Evolutionary conservation across 495 filamentous ascomycete genomes (phyloP).

Genomic region (Neurospora sp.): DNA sequence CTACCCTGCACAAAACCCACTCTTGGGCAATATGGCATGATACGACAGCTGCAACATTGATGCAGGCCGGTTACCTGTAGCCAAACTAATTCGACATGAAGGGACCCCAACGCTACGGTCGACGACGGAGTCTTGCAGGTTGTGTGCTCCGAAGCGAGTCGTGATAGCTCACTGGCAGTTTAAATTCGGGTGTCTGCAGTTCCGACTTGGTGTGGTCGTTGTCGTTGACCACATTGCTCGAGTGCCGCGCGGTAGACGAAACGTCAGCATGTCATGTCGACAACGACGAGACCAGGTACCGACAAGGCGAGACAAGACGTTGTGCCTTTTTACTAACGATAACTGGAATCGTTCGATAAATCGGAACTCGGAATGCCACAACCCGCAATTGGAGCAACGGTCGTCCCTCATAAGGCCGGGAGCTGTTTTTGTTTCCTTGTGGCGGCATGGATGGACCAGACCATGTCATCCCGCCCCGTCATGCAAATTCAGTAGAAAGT

Average conservation of each 20-base stretch:
- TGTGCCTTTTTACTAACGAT: neutral
- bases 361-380: neutral
- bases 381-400: neutral
- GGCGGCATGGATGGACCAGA: neutral
- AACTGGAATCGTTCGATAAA: neutral
- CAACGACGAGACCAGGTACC: neutral
- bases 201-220: neutral
- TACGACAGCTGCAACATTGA: conserved; percentile 7
- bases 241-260: neutral
- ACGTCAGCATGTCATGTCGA: neutral
- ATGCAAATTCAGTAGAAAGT: neutral
- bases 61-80: conserved; percentile 1
- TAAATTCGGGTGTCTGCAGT: neutral
- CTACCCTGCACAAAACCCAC: neutral
- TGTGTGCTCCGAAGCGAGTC: neutral
- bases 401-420: neutral
- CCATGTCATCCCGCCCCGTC: neutral
- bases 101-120: neutral
- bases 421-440: neutral
- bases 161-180: neutral
- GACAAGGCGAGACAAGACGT: neutral
- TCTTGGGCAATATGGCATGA: neutral
- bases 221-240: neutral
- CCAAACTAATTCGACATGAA: neutral
- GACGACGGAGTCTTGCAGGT: neutral